Conservation (phyloP, 305 asterid species). For the Fraxinus nigra region DNA sequence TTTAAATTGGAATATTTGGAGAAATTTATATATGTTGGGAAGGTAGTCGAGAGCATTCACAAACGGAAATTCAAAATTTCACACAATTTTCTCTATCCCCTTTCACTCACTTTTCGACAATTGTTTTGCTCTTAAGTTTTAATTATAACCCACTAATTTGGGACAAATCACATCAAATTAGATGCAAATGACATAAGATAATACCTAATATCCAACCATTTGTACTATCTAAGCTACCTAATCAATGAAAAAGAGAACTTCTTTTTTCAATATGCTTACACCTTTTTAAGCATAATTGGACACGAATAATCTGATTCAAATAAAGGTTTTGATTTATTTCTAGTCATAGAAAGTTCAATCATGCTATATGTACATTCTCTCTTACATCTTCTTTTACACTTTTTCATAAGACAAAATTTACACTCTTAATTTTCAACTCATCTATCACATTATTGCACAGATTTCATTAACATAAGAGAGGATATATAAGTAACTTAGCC, state of each 20-base stretch:
- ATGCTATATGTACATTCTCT: too few species aligned
- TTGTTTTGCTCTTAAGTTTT: slow-evolving; percentile 34
- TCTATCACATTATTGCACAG: too few species aligned
- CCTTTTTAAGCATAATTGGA: neutral
- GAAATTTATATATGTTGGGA: neutral
- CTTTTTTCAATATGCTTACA: neutral
- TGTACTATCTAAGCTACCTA: slow-evolving; percentile 29
- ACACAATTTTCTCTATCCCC: slow-evolving; percentile 3
- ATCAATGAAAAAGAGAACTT: slow-evolving; percentile 6
- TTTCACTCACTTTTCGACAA: slow-evolving; percentile 31
- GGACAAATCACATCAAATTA: slow-evolving; percentile 47
- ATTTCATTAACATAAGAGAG: too few species aligned
- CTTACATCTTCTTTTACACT: too few species aligned
- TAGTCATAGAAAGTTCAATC: neutral
- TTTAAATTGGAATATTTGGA: neutral
- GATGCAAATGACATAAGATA: slow-evolving; percentile 28
- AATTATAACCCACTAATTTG: slow-evolving; percentile 50
- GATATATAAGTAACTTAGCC: too few species aligned
- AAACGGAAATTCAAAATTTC: slow-evolving; percentile 14
- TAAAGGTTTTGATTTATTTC: neutral
- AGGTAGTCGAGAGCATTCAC: neutral
- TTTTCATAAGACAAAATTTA: too few species aligned
- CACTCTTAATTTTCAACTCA: too few species aligned
- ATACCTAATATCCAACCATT: slow-evolving; percentile 24
- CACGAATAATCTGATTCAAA: neutral